Base-by-base conservation (phyloP, 2,329 filamentous ascomycete species). In the Penicillium expansum region DNA sequence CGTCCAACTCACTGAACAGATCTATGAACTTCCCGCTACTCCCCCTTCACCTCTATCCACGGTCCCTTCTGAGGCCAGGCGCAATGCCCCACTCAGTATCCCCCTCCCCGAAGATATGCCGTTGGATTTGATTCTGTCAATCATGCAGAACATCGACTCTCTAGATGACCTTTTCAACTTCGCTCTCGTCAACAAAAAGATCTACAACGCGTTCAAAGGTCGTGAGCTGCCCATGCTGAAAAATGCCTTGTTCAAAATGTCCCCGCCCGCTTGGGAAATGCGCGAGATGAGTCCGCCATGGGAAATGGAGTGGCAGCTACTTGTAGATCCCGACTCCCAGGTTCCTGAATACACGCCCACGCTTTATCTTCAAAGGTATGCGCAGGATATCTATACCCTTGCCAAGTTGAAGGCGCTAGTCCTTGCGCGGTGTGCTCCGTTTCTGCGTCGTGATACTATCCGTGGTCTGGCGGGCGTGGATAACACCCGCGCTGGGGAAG, bases 221-320 rank as follows among this genome's bases (percentile, higher is more conserved):
- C 76, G 85, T 62, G 83, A 86, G 62, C 71, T 86, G 45, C 67
- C 74, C 0, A 72, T 86, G 3, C 78, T 86, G 54, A 81, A 80
- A 48, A 72, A 70, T 6, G 77, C 82, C 0, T 67, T 84, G 4
- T 78, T 74, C 50, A 80, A 78, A 45, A 79, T 81, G 73, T 86
- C 82, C 2, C 77, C 83, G 6, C 77, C 84, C 1, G 83, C 83
- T 0, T 86, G 82, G 82, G 84, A 87, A 62, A 73, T 83, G 48
- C 79, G 83, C 14, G 82, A 86, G 62, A 82, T 84, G 70, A 80
- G 79, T 47, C 80, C 80, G 33, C 82, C 82, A 1, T 79, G 78
- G 63, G 74, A 76, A 52, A 75, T 74, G 39, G 72, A 78, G 49
- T 71, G 69, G 65, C 69, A 73, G 55, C 62, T 69, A 16, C 70